These are phyloP conservation scores for Suillus brevipes DNA, from an alignment of 768 basidiomycete genomes.

Conservation along the genomic window DNA sequence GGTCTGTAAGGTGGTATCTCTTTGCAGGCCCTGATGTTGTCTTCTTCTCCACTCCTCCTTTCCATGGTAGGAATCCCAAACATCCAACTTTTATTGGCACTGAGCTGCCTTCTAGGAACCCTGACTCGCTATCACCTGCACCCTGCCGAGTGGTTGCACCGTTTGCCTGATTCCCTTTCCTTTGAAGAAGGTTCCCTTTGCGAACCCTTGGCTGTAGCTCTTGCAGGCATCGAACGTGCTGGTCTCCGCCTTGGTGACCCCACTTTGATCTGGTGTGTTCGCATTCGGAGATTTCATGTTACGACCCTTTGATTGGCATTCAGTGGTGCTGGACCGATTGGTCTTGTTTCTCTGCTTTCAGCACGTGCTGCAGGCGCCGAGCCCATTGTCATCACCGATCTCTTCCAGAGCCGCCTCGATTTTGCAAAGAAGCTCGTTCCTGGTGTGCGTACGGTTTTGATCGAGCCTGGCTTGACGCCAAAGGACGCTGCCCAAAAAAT, in stretches of 20 bases:
- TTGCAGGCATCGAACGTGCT: slow-evolving; percentile 67
- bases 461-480: slow-evolving; percentile 44
- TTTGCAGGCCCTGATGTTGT: slow-evolving; percentile 44
- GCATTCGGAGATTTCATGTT: not conserved
- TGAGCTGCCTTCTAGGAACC: slow-evolving; percentile 42
- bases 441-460: slow-evolving; percentile 55
- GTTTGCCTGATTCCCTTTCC: slow-evolving; percentile 58
- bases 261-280: slow-evolving; percentile 54
- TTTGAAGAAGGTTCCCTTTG: slow-evolving; percentile 71
- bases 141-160: slow-evolving; percentile 68
- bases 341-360: slow-evolving; percentile 59
- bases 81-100: not conserved
- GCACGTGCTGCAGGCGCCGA: slow-evolving; percentile 70
- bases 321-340: slow-evolving; percentile 70
- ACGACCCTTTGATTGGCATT: slow-evolving; percentile 14
- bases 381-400: slow-evolving; percentile 68
- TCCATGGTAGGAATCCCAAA: slow-evolving; percentile 45
- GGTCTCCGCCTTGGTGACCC: slow-evolving; percentile 66
- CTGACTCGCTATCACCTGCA: slow-evolving; percentile 67
- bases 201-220: slow-evolving; percentile 65
- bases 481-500: slow-evolving; percentile 55
- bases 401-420: slow-evolving; percentile 64
- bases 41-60: slow-evolving; percentile 73
- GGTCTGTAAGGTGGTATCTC: slow-evolving; percentile 4
- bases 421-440: slow-evolving; percentile 65